Percentiles rank a stretch among this genome's conserved stretches.
Evolutionary conservation across 257 asterid genomes (phyloP).

Genomic region (Fraxinus excelsior): DNA sequence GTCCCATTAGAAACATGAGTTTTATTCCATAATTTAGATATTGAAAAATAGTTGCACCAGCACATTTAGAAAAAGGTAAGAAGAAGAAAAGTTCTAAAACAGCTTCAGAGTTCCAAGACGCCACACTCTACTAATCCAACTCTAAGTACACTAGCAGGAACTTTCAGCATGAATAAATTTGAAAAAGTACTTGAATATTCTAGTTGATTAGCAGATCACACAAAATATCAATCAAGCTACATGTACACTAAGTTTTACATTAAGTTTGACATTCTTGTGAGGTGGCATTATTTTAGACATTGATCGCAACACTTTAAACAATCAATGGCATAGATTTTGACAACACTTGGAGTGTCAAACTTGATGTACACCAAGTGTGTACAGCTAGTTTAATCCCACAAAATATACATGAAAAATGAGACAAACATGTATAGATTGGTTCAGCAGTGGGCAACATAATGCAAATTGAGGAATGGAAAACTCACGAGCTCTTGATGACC

Average conservation of each 20-base stretch:
- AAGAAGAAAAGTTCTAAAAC: neutral
- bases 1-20: neutral
- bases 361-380: too few relatives aligned
- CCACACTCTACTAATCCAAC: conserved; percentile 3
- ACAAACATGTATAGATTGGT: conserved; percentile 6
- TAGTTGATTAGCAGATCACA: neutral
- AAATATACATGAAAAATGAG: neutral
- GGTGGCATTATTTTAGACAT: too few relatives aligned
- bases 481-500: conserved; percentile 89
- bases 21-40: neutral
- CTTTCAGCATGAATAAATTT: neutral
- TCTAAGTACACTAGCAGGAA: neutral
- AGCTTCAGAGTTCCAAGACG: conserved; percentile 14
- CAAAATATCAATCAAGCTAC: neutral
- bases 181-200: neutral
- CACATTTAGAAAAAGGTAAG: conserved; percentile 1
- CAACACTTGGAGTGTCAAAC: too few relatives aligned
- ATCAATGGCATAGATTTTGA: too few relatives aligned
- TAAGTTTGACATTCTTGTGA: too few relatives aligned
- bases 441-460: neutral
- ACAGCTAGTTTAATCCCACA: neutral
- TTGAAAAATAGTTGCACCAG: neutral
- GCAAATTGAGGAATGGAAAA: conserved; percentile 25
- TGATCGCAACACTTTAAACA: too few relatives aligned
- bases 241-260: too few relatives aligned